A percentile compares a stretch with the other conserved stretches of the same genome.
Evolutionary conservation across 495 filamentous ascomycete genomes (phyloP).

Genomic region (Friedmanniomyces simplex): DNA sequence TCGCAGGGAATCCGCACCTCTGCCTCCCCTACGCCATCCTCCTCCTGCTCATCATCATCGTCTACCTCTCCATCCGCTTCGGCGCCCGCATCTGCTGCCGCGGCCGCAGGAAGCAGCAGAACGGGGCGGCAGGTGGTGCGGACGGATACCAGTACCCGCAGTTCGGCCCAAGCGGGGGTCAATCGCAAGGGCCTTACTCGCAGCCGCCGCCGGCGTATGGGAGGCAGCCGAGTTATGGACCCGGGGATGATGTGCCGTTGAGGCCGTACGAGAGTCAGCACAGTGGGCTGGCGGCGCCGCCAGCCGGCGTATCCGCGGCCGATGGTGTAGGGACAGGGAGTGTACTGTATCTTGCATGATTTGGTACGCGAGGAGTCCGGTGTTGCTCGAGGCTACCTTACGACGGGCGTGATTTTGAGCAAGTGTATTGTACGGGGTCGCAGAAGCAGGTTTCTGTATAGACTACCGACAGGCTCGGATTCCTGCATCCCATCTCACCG

Average conservation of each 20-base stretch:
- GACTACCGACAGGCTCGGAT: background rate
- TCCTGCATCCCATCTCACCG: too few species aligned
- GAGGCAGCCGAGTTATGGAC: background rate
- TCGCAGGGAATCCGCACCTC: slow-evolving; percentile 18
- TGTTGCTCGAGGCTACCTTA: too few species aligned
- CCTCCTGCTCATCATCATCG: background rate
- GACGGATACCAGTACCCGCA: slow-evolving; percentile 10
- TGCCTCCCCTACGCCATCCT: slow-evolving; percentile 6
- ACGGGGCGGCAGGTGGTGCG: background rate
- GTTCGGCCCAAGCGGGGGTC: background rate
- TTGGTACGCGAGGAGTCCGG: background rate
- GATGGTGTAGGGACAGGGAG: background rate
- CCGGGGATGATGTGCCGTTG: slow-evolving; percentile 6
- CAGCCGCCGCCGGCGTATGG: slow-evolving; percentile 7
- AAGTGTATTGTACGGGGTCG: background rate
- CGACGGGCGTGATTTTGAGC: background rate
- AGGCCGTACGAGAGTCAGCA: slow-evolving; percentile 6
- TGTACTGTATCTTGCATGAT: background rate
- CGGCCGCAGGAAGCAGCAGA: background rate
- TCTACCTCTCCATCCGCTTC: slow-evolving; percentile 5
- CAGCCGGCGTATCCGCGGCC: background rate
- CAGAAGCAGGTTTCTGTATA: background rate
- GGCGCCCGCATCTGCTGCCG: slow-evolving; percentile 1
- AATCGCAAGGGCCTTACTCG: background rate
- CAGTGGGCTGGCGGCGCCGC: slow-evolving; percentile 3